These are phyloP conservation scores for Curvularia spicifera DNA, from an alignment of 2,329 filamentous ascomycete species.

Conservation along the genomic window DNA sequence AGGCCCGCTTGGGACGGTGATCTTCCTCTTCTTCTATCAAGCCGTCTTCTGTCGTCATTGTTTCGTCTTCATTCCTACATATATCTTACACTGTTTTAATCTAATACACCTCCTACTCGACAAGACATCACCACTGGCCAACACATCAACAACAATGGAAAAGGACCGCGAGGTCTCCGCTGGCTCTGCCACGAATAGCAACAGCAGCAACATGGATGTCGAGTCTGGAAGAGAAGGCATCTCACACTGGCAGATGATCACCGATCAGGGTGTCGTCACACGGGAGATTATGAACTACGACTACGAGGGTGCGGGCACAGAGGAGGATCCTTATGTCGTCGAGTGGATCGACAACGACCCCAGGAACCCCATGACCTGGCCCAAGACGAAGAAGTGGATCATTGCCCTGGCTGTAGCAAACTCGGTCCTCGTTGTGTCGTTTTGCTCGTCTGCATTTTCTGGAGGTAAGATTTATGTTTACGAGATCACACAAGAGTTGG, in stretches of 20 bases:
- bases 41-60: slow-evolving; percentile 6
- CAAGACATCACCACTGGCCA: not conserved
- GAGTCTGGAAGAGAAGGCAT: slow-evolving; percentile 46
- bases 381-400: slow-evolving; percentile 51
- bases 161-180: slow-evolving; percentile 22
- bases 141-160: slow-evolving; percentile 22
- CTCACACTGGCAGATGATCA: slow-evolving; percentile 46
- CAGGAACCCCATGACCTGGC: slow-evolving; percentile 53
- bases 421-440: slow-evolving; percentile 53
- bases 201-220: slow-evolving; percentile 30
- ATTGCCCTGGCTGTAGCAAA: slow-evolving; percentile 51
- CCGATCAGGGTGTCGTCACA: slow-evolving; percentile 48
- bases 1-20: slow-evolving; percentile 4
- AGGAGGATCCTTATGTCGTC: slow-evolving; percentile 54
- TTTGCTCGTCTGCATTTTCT: slow-evolving; percentile 53
- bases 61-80: slow-evolving; percentile 1
- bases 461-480: slow-evolving; percentile 36
- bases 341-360: slow-evolving; percentile 57
- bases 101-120: not conserved
- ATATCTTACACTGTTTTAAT: slow-evolving; percentile 1
- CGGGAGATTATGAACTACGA: slow-evolving; percentile 48
- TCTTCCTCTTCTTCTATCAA: not conserved
- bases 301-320: slow-evolving; percentile 53
- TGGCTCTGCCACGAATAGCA: slow-evolving; percentile 14
- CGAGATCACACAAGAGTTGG: not conserved